Conservation (phyloP, 106 monocot species). For the Acorus gramineus region DNA sequence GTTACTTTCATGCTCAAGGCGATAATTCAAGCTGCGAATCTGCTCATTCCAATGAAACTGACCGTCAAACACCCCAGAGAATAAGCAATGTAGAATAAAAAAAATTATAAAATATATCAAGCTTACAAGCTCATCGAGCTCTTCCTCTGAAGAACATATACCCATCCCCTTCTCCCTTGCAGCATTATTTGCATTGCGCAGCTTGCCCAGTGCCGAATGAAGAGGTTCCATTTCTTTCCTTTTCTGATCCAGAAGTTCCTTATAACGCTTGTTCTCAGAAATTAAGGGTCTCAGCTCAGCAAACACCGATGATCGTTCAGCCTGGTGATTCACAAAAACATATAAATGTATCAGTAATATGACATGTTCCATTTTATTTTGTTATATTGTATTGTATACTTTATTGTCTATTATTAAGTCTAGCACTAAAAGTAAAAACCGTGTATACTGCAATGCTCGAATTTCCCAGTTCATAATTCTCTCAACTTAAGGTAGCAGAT, state of each 20-base stretch:
- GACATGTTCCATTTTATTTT: too few species aligned
- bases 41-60: slow-evolving; percentile 16
- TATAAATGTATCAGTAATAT: too few species aligned
- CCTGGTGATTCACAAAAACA: too few species aligned
- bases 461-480: not conserved
- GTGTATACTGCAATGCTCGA: not conserved
- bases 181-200: slow-evolving; percentile 52
- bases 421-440: too few species aligned
- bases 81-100: not conserved
- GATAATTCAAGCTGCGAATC: slow-evolving; percentile 75
- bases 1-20: slow-evolving; percentile 87
- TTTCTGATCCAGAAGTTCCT: slow-evolving; percentile 44
- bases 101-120: not conserved
- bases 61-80: not conserved
- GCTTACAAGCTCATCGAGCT: slow-evolving; percentile 65
- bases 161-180: slow-evolving; percentile 52
- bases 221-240: slow-evolving; percentile 83
- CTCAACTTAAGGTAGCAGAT: not conserved
- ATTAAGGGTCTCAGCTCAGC: slow-evolving; percentile 71
- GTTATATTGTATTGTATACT: too few species aligned
- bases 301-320: slow-evolving; percentile 28
- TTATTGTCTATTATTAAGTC: too few species aligned
- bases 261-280: slow-evolving; percentile 46
- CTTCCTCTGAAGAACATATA: slow-evolving; percentile 85
- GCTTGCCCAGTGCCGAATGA: slow-evolving; percentile 51